A percentile compares a stretch with the other conserved stretches of the same genome.
Evolutionary conservation across 2,329 filamentous ascomycete genomes (phyloP).

Genomic region (Lachnellula suecica): DNA sequence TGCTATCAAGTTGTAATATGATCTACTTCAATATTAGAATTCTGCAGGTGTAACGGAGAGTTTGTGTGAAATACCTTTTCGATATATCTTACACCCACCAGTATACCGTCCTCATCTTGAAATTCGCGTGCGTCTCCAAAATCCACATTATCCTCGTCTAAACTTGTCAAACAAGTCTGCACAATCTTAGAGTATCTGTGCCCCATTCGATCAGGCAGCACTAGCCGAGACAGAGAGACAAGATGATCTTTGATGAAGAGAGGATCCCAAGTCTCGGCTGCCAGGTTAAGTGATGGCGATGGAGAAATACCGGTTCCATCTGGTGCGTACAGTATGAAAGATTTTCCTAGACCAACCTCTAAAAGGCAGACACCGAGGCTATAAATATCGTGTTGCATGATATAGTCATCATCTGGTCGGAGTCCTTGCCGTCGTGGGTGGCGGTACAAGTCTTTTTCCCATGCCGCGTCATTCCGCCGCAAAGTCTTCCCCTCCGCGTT

Average conservation of each 20-base stretch:
- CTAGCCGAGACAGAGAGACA: conserved; percentile 7
- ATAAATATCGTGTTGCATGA: conserved; percentile 27
- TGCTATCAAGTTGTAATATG: no score
- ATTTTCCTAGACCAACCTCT: conserved; percentile 20
- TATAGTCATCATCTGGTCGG: conserved; percentile 11
- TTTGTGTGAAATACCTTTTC: no score
- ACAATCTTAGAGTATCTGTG: conserved; percentile 11
- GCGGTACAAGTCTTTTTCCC: conserved; percentile 21
- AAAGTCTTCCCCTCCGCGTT: conserved; percentile 10
- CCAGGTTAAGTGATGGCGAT: not conserved
- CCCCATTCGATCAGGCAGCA: conserved; percentile 11
- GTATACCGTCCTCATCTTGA: conserved; percentile 20
- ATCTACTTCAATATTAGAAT: no score
- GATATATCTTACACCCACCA: conserved; percentile 22
- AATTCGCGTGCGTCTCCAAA: conserved; percentile 19
- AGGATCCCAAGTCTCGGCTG: not conserved
- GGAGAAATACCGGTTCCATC: not conserved
- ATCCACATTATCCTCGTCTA: conserved; percentile 14
- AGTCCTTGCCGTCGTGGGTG: conserved; percentile 20
- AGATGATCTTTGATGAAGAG: conserved; percentile 12
- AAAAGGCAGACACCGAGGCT: conserved; percentile 18
- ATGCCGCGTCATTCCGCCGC: conserved; percentile 9
- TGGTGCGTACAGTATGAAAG: conserved; percentile 12
- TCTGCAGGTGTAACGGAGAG: no score
- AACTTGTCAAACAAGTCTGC: conserved; percentile 17